Conservation (phyloP, 2,329 filamentous ascomycete species). For the Cercospora zeina region DNA sequence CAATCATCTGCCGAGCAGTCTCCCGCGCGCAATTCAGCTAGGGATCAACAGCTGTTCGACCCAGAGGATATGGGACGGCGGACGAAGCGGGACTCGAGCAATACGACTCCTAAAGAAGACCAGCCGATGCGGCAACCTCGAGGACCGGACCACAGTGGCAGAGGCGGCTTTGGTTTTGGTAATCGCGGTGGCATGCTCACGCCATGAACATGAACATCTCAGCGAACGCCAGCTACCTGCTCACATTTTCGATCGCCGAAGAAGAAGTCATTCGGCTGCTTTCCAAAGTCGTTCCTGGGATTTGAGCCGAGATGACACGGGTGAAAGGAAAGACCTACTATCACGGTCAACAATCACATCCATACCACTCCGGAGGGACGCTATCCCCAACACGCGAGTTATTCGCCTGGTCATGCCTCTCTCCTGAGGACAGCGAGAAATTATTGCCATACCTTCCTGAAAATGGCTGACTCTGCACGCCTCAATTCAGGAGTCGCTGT, state of each 20-base stretch:
- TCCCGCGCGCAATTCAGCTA: conserved; percentile 36
- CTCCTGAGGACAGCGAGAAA: neutral
- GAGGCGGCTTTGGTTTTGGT: conserved; percentile 76
- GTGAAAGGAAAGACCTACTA: neutral
- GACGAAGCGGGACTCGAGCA: conserved; percentile 54
- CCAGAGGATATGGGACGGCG: conserved; percentile 62
- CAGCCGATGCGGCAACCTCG: conserved; percentile 71
- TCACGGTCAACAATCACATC: neutral
- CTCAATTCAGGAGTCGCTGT: too few relatives aligned
- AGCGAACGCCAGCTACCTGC: neutral
- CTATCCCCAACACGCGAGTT: neutral
- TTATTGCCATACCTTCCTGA: too few relatives aligned
- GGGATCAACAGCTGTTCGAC: conserved; percentile 70
- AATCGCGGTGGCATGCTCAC: conserved; percentile 55
- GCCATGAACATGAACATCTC: conserved; percentile 3
- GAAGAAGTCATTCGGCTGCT: neutral
- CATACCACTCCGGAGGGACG: neutral
- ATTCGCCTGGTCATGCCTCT: neutral
- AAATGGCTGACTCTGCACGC: too few relatives aligned
- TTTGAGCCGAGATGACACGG: neutral
- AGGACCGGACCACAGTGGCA: conserved; percentile 74
- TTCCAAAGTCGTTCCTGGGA: neutral
- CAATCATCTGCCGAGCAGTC: conserved; percentile 42
- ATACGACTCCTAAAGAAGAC: conserved; percentile 57
- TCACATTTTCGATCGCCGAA: neutral